These are phyloP conservation scores for Pseudozyma hubeiensis DNA, from an alignment of 1,284 basidiomycete genomes.

Conservation along the genomic window DNA sequence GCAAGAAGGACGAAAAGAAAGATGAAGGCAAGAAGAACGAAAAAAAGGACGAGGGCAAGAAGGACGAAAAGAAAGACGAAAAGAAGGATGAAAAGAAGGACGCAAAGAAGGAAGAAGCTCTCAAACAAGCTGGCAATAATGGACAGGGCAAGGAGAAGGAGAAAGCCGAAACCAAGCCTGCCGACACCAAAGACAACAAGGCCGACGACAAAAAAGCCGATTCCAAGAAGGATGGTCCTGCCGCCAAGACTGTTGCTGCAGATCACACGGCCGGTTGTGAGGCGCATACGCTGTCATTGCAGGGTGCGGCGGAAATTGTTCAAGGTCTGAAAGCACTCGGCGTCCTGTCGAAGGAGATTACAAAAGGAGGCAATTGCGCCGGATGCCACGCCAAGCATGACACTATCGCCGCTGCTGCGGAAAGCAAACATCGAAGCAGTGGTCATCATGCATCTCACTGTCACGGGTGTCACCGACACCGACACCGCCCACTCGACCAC, in stretches of 20 bases:
- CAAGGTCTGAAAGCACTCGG: constrained; percentile 29
- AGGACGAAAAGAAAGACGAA: constrained; percentile 1
- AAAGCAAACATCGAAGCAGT: no score
- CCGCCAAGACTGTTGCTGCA: background rate
- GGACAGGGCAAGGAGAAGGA: constrained; percentile 4
- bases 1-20: constrained; percentile 1
- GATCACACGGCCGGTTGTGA: constrained; percentile 2
- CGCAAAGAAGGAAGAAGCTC: constrained; percentile 1
- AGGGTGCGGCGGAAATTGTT: constrained; percentile 20
- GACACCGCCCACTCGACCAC: constrained; percentile 9
- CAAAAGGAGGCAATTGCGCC: background rate
- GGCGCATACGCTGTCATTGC: constrained; percentile 14
- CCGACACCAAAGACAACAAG: background rate
- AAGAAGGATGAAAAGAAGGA: constrained; percentile 3
- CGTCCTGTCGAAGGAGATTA: constrained; percentile 5
- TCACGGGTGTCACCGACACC: constrained; percentile 6
- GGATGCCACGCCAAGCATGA: constrained; percentile 5
- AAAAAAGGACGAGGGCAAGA: constrained; percentile 3
- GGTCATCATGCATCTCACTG: no score
- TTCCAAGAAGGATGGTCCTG: constrained; percentile 12
- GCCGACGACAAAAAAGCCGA: constrained; percentile 3
- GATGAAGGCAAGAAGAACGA: background rate
- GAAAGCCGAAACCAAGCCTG: background rate
- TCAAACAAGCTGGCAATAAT: constrained; percentile 4
- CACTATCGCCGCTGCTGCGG: background rate